Evolutionary conservation across 768 basidiomycete genomes (phyloP), one percentile per base, ranked within the genome.

Genomic region (Neoboletus brunneissimus): DNA sequence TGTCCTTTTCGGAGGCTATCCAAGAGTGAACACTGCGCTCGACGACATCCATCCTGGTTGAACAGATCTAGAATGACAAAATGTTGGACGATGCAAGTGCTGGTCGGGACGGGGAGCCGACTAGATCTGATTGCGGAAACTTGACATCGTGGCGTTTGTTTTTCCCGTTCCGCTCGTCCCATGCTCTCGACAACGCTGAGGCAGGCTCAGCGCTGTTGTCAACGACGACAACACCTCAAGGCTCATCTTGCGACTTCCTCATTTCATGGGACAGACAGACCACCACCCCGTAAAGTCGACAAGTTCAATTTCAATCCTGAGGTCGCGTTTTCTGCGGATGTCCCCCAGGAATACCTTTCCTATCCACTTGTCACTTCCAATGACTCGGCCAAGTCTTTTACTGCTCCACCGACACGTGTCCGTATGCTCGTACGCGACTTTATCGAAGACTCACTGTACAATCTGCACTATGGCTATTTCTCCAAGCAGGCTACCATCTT

Each of bases 391-490:
- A 71, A 68, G 54, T 64, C 67, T 32, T 72, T 73, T 51, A 73
- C 70, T 9, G 69, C 73, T 35, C 93, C 91, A 8, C 95, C 94
- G 3, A 82, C 75, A 44, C 78, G 84, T 51, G 94, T 95, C 54
- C 92, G 90, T 72, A 95, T 98, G 92, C 86, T 98, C 35, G 86
- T 88, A 45, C 85, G 97, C 61, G 96, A 99, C 75, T 99, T 89
- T 69, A 94, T 99, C 58, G 94, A 98, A 67, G 97, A 99, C 69
- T 87, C 91, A 9, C 74, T 99, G 37, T 99, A 99, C 76, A 98
- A 99, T 71, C 95, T 94, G 4, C 76, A 95, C 72, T 98, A 99
- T 68, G 97, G 97, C 37, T 99, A 99, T 75, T 98, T 99, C 71
- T 86, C 93, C 31, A 89, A 89, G 64, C 89, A 94, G 66, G 96